phyloP scores from a whole-genome alignment of 371 early-diverging fungal genomes.

The Mycotypha africana region DNA sequence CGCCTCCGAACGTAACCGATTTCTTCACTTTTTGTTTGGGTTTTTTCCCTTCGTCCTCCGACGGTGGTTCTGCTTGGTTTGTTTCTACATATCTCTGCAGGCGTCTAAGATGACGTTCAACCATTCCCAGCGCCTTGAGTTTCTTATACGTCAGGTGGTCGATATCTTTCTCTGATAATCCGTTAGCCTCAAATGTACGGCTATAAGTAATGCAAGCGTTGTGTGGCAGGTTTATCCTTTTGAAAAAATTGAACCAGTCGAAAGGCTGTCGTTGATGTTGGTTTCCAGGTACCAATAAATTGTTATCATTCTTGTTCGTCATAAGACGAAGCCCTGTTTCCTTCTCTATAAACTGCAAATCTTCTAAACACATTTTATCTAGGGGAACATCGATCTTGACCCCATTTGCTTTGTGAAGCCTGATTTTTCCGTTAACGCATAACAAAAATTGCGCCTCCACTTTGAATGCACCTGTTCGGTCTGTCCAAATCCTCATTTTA shows the following conservation, averaged over 20 bases:
- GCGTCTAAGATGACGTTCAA: constrained; percentile 79
- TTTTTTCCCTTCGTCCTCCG: constrained; percentile 29
- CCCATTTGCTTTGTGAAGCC: constrained; percentile 90
- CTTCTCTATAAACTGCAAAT: constrained; percentile 58
- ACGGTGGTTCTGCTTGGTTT: constrained; percentile 29
- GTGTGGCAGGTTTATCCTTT: constrained; percentile 67
- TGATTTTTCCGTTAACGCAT: constrained; percentile 74
- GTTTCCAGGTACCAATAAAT: not conserved
- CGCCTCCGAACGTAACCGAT: constrained; percentile 34
- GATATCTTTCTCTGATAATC: constrained; percentile 73
- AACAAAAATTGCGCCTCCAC: constrained; percentile 87
- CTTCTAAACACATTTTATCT: constrained; percentile 77
- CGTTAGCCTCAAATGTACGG: constrained; percentile 74
- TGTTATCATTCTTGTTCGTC: too few species aligned
- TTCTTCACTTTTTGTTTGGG: constrained; percentile 17
- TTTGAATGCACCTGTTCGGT: constrained; percentile 85
- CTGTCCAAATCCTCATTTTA: constrained; percentile 87
- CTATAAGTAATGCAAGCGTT: constrained; percentile 75
- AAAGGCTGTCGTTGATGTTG: constrained; percentile 33
- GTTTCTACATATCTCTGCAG: constrained; percentile 60
- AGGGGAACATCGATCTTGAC: constrained; percentile 91
- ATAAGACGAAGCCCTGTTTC: not conserved
- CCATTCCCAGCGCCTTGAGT: constrained; percentile 72
- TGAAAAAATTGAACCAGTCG: constrained; percentile 90
- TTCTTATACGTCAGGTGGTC: constrained; percentile 68